Base-by-base conservation (phyloP, 371 early-diverging fungal species). In the Pancytospora philotis region DNA sequence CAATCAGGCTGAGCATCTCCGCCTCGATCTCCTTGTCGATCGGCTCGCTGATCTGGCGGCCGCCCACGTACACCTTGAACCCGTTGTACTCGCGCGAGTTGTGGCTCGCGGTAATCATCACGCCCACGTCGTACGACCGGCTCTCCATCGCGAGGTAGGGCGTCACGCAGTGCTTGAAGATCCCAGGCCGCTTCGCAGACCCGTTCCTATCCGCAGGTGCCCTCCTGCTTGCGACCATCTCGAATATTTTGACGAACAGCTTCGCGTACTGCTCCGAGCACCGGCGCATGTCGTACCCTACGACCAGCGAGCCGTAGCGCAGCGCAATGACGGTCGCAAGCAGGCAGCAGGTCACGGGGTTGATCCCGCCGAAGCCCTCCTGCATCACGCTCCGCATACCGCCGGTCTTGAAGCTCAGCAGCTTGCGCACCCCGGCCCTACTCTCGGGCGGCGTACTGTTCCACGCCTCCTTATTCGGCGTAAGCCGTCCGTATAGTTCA, bases 51-150 rank as follows among this genome's bases (percentile, higher is more conserved):
- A 53, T 53, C 55, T 53, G 55, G 8, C 8, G 10, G 19, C 55
- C 55, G 8, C 28, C 55, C 8, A 8, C 34, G 19, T 8, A 53
- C 27, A 95, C 84, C 80, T 98, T 98, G 75, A 95, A 90, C 61
- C 98, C 98, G 78, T 98, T 98, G 83, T 98, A 96, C 3, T 84
- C 83, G 69, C 84, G 90, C 61, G 92, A 89, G 81, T 98, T 98
- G 83, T 98, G 98, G 38, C 93, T 92, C 45, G 98, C 98, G 55
- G 98, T 98, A 68, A 98, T 85, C 94, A 98, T 95, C 49, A 91
- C 86, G 70, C 98, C 98, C 67, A 98, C 10, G 19, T 8, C 8
- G 45, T 13, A 13, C 16, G 8, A 10, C 10, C 6, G 28, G 19
- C 10, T 10, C 34, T 53, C 55, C 6, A 53, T 8, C 8, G 55